Base-by-base conservation (phyloP, 192 early-diverging fungal species). In the Pilaira anomala region DNA sequence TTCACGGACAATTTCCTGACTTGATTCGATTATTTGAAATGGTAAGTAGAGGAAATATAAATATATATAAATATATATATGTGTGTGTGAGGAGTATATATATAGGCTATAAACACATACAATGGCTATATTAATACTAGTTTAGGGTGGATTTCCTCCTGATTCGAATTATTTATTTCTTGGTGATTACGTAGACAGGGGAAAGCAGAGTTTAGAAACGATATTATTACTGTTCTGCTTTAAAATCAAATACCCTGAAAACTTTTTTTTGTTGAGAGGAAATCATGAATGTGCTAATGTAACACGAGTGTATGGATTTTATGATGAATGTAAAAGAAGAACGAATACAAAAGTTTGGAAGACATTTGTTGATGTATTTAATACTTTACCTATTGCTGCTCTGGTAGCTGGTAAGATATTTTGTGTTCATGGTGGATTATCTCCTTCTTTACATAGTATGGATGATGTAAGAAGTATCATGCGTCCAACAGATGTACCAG, bases 111-210 rank as follows among this genome's bases (percentile, higher is more conserved):
- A 12, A 30, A 14, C 19, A 39, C 19, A 22, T 3, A n/a, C 14
- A 14, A 33, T 7, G 19, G 7, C 16, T 30, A 36, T 46, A 46
- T 46, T 46, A 18, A 46, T 18, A 46, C 18, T 46, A 52, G 2
- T 30, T 49, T 41, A 63, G 62, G 87, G 89, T 73, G 96, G 96
- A 26, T 95, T 91, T 73, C 96, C 96, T 41, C 94, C 94, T 0
- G 73, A 80, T 30, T 80, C 91, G 62, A 97, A 97, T 81, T 98
- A 94, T 76, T 76, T 96, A 69, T 98, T 95, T 69, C 62, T 97
- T 21, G 92, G 94, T 18, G 96, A 98, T 76, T 98, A 97, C 79
- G 96, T 98, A 16, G 96, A 98, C 80, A 86, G 96, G 30, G 96
- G 96, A 55, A 97, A 96, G 75, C 88, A 93, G 76, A 88, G 85